These are phyloP conservation scores for Wickerhamomyces subpelliculosus DNA, from an alignment of 805 yeast genomes.

Conservation along the genomic window DNA sequence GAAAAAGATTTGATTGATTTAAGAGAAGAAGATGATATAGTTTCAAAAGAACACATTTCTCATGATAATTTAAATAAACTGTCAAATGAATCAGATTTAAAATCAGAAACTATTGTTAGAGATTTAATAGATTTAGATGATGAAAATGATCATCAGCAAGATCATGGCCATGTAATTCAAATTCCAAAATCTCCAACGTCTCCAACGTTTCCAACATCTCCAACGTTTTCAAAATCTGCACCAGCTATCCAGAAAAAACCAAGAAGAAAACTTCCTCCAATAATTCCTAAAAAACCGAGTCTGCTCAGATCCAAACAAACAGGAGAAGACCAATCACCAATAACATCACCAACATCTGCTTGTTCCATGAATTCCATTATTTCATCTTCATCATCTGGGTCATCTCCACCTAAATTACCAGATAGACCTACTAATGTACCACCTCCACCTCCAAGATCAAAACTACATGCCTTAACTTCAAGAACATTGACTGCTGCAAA, in stretches of 20 bases:
- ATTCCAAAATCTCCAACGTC: no score
- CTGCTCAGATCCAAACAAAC: slow-evolving; percentile 5
- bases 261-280: slow-evolving; percentile 17
- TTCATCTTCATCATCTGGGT: slow-evolving; percentile 1
- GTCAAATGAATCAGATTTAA: slow-evolving; percentile 7
- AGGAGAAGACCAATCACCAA: not conserved
- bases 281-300: slow-evolving; percentile 18
- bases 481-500: slow-evolving; percentile 22
- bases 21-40: slow-evolving; percentile 14
- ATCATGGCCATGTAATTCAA: no score
- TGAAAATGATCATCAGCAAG: slow-evolving; percentile 1
- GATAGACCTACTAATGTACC: slow-evolving; percentile 24
- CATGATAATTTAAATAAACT: slow-evolving; percentile 16
- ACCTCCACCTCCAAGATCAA: slow-evolving; percentile 24
- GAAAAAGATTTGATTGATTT: slow-evolving; percentile 23
- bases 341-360: slow-evolving; percentile 1
- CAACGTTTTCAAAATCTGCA: no score
- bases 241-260: no score
- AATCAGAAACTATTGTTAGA: slow-evolving; percentile 7
- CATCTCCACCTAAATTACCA: slow-evolving; percentile 20
- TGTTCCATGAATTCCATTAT: no score
- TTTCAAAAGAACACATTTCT: slow-evolving; percentile 11
- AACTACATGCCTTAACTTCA: slow-evolving; percentile 5
- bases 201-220: slow-evolving; percentile 7
- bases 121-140: slow-evolving; percentile 34